Evolutionary conservation across 768 basidiomycete species (phyloP).

Genomic region (Podaxis pistillaris): DNA sequence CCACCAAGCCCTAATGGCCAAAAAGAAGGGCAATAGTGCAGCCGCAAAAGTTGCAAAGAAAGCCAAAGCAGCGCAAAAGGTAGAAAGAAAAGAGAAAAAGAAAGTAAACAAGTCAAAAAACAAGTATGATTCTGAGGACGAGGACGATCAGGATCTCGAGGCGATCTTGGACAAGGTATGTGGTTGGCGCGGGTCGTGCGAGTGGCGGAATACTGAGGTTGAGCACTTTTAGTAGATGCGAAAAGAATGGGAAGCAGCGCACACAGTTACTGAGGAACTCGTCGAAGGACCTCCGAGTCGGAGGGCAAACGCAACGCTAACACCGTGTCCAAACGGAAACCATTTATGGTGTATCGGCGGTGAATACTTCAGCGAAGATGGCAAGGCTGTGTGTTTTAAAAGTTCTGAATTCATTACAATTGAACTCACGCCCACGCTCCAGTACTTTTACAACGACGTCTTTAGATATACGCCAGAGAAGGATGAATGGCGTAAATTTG

Average conservation of each 20-base stretch:
- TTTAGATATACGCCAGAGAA: constrained; percentile 87
- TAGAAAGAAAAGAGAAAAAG: constrained; percentile 69
- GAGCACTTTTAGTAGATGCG: constrained; percentile 58
- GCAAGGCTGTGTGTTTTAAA: constrained; percentile 56
- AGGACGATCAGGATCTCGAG: constrained; percentile 76
- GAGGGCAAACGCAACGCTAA: constrained; percentile 81
- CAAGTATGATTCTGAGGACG: constrained; percentile 17
- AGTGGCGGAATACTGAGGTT: neutral
- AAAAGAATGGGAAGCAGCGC: constrained; percentile 80
- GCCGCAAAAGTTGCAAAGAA: constrained; percentile 67
- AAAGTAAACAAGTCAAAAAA: constrained; percentile 42
- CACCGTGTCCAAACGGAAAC: constrained; percentile 76
- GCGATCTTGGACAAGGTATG: constrained; percentile 76
- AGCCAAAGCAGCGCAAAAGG: constrained; percentile 63
- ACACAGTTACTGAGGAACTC: constrained; percentile 82
- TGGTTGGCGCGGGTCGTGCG: neutral
- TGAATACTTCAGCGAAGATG: constrained; percentile 86
- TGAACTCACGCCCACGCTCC: neutral
- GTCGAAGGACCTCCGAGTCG: constrained; percentile 80
- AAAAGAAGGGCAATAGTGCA: constrained; percentile 46
- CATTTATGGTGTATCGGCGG: constrained; percentile 85
- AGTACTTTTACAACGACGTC: constrained; percentile 89
- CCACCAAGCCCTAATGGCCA: constrained; percentile 36
- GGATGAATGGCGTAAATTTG: constrained; percentile 89
- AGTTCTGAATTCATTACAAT: neutral